Evolutionary conservation across 75 land plant species (phyloP).

Genomic region (Pseudotsuga menziesii): DNA sequence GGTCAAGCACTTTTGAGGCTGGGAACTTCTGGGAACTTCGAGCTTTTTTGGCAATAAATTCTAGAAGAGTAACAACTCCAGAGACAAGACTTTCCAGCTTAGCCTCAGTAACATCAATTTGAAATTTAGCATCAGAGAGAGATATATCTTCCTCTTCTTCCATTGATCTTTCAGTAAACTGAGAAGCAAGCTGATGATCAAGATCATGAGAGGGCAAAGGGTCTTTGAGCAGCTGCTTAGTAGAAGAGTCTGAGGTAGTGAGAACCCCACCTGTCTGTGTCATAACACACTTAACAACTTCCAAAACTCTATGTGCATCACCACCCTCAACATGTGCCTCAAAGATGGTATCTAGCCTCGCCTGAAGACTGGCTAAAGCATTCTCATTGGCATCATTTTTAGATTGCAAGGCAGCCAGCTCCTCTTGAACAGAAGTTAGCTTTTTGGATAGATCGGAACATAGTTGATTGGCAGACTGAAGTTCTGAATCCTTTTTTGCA

Average conservation of each 20-base stretch:
- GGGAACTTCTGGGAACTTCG: conserved; percentile 13
- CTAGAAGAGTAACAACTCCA: conserved; percentile 50
- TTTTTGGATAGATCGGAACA: conserved; percentile 24
- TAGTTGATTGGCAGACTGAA: conserved; percentile 20
- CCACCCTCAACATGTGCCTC: conserved; percentile 30
- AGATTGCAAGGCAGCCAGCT: conserved; percentile 17
- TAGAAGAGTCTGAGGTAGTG: conserved; percentile 13
- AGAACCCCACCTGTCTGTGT: conserved; percentile 26
- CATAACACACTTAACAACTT: conserved; percentile 32
- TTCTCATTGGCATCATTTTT: conserved; percentile 20
- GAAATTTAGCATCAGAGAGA: conserved; percentile 7
- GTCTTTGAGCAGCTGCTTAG: conserved; percentile 16
- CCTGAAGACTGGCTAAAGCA: conserved; percentile 39
- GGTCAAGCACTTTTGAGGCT: conserved; percentile 19
- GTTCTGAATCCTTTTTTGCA: conserved; percentile 15
- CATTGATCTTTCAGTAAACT: conserved; percentile 10
- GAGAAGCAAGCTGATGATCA: conserved; percentile 13
- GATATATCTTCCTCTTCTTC: conserved; percentile 17
- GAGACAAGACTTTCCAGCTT: conserved; percentile 43
- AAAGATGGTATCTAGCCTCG: conserved; percentile 39
- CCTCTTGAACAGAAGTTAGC: conserved; percentile 24
- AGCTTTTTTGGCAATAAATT: conserved; percentile 54
- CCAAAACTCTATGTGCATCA: conserved; percentile 31
- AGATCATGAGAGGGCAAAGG: conserved; percentile 15
- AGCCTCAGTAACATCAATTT: conserved; percentile 3